A percentile compares a stretch with the other conserved stretches of the same genome.
Evolutionary conservation across 139 green algal genomes (phyloP).

Genomic region (Dunaliella sp.): DNA sequence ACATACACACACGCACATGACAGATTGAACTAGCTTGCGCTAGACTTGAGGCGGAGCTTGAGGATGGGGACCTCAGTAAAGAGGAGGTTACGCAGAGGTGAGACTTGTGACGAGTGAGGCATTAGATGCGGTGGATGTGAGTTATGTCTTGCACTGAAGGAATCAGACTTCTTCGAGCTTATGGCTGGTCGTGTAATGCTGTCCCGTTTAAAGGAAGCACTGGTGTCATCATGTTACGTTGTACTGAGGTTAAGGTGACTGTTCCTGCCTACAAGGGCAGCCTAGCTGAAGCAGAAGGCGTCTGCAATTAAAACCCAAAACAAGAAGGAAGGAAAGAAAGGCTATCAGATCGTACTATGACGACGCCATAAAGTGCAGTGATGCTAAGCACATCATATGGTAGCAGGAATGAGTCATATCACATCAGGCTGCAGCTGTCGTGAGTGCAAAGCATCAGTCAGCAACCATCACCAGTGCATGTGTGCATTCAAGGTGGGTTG

Average conservation of each 20-base stretch:
- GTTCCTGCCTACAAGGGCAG: no score
- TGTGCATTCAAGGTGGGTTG: no score
- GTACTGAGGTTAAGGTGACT: neutral
- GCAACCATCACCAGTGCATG: no score
- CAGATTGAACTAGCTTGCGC: constrained; percentile 65
- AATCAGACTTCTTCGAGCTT: neutral
- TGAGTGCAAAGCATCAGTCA: no score
- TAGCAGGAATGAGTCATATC: no score
- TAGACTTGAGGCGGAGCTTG: constrained; percentile 54
- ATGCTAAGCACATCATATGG: no score
- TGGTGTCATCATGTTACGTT: neutral
- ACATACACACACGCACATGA: neutral
- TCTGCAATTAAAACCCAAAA: no score
- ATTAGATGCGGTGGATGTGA: neutral
- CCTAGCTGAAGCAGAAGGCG: no score
- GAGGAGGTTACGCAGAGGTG: constrained; percentile 25
- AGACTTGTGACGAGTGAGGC: neutral
- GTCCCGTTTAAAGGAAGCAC: neutral
- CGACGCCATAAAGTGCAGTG: no score
- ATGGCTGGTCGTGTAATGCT: neutral
- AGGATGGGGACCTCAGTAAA: constrained; percentile 47
- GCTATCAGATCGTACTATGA: no score
- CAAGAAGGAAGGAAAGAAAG: no score
- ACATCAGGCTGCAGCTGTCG: no score
- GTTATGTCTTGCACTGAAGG: neutral